Conservation (phyloP, 768 basidiomycete species). For the Pulveroboletus sp. region DNA sequence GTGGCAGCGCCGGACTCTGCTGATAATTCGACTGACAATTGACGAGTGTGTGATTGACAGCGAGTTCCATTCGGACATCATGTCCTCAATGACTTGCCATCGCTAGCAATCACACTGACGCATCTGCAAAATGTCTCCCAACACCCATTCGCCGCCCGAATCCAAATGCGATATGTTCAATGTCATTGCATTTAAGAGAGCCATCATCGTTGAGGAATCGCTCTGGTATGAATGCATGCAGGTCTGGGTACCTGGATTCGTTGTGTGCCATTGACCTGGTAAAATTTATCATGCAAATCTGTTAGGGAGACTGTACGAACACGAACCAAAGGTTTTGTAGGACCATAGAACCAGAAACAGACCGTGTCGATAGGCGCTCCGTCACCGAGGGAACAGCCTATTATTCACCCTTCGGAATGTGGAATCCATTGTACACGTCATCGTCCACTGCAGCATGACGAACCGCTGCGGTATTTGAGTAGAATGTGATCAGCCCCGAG, state of each 20-base stretch:
- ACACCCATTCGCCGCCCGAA: slow-evolving; percentile 24
- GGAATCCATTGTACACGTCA: slow-evolving; percentile 40
- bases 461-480: slow-evolving; percentile 12
- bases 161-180: slow-evolving; percentile 14
- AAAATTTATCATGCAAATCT: too few species aligned
- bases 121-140: slow-evolving; percentile 19
- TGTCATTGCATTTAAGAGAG: slow-evolving; percentile 4
- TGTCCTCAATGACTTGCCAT: too few species aligned
- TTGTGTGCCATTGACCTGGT: slow-evolving; percentile 16
- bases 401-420: slow-evolving; percentile 40
- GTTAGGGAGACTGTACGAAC: too few species aligned
- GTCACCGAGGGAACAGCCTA: neutral
- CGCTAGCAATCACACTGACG: slow-evolving; percentile 10
- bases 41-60: too few species aligned
- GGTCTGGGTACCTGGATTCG: slow-evolving; percentile 30
- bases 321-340: slow-evolving; percentile 15
- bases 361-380: neutral
- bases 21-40: too few species aligned
- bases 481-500: neutral
- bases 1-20: too few species aligned
- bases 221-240: slow-evolving; percentile 35
- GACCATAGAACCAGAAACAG: slow-evolving; percentile 6
- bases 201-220: slow-evolving; percentile 32
- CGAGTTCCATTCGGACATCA: too few species aligned
- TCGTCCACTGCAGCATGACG: slow-evolving; percentile 31